phyloP scores from a whole-genome alignment of 2,329 filamentous ascomycete species.

The Parasarocladium wereldwijsianum region DNA sequence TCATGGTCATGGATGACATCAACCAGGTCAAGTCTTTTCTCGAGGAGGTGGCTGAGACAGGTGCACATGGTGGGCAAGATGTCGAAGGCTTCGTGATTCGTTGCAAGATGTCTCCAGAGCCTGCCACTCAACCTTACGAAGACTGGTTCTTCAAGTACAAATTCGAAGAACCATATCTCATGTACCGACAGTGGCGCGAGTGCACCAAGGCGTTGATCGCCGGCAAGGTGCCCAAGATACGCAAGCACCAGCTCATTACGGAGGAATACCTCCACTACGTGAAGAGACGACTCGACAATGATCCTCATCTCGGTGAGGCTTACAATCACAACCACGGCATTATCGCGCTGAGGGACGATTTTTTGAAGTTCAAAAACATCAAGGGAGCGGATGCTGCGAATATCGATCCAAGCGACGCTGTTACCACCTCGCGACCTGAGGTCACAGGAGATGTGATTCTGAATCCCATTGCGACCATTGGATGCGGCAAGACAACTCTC shows the following conservation, averaged over 20 bases:
- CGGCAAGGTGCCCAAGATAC: constrained; percentile 59
- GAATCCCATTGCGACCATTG: constrained; percentile 84
- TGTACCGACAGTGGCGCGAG: constrained; percentile 98
- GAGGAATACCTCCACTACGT: constrained; percentile 82
- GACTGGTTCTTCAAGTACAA: constrained; percentile 99
- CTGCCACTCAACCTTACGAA: constrained; percentile 39
- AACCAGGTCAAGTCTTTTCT: constrained; percentile 64
- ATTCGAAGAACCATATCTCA: constrained; percentile 95
- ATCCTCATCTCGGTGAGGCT: constrained; percentile 50
- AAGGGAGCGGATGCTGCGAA: constrained; percentile 82
- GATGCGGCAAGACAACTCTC: constrained; percentile 92
- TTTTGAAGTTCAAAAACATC: constrained; percentile 67
- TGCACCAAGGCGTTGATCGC: constrained; percentile 82
- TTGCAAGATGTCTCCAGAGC: constrained; percentile 53
- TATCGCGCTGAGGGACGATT: constrained; percentile 78
- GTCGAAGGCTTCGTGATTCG: constrained; percentile 95
- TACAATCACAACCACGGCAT: constrained; percentile 91
- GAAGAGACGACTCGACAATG: constrained; percentile 52
- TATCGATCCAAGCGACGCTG: constrained; percentile 44
- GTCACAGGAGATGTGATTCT: constrained; percentile 59
- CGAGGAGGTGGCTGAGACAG: constrained; percentile 73
- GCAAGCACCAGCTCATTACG: constrained; percentile 81
- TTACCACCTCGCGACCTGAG: constrained; percentile 35
- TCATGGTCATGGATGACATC: constrained; percentile 63
- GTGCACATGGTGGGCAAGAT: constrained; percentile 78